Conservation (phyloP, 495 filamentous ascomycete species). For the Neurospora hispaniola region DNA sequence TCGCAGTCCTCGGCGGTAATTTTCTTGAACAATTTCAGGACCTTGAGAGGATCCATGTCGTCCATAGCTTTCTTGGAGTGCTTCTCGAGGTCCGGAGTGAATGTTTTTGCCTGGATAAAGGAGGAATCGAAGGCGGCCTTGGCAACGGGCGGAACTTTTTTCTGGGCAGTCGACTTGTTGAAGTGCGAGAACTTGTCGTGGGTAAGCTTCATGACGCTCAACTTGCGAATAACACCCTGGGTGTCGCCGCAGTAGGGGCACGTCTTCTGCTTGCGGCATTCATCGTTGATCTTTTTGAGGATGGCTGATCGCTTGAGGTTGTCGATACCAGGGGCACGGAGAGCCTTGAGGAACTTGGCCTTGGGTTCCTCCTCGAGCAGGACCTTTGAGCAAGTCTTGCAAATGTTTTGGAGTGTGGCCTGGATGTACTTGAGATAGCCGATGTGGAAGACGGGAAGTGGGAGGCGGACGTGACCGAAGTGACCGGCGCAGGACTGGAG, state of each 20-base stretch:
- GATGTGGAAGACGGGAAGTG: slow-evolving; percentile 86
- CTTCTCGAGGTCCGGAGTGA: slow-evolving; percentile 75
- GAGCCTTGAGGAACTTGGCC: slow-evolving; percentile 52
- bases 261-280: slow-evolving; percentile 71
- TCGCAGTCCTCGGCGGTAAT: slow-evolving; percentile 84
- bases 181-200: slow-evolving; percentile 85
- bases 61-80: slow-evolving; percentile 85
- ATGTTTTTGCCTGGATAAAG: slow-evolving; percentile 62
- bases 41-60: slow-evolving; percentile 81
- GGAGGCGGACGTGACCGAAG: slow-evolving; percentile 84
- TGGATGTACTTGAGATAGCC: slow-evolving; percentile 90
- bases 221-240: slow-evolving; percentile 85
- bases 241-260: slow-evolving; percentile 67
- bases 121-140: slow-evolving; percentile 78
- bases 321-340: slow-evolving; percentile 75
- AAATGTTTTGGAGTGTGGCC: slow-evolving; percentile 81
- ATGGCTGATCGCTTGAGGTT: slow-evolving; percentile 70
- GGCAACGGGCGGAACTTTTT: slow-evolving; percentile 66
- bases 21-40: slow-evolving; percentile 80
- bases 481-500: slow-evolving; percentile 83
- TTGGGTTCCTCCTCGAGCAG: slow-evolving; percentile 64
- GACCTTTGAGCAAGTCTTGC: slow-evolving; percentile 75
- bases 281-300: slow-evolving; percentile 75
- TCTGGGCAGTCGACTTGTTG: slow-evolving; percentile 73
- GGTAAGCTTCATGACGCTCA: slow-evolving; percentile 78